These are phyloP conservation scores for Sclerotinia minor DNA, from an alignment of 2,329 filamentous ascomycete genomes.

Conservation along the genomic window DNA sequence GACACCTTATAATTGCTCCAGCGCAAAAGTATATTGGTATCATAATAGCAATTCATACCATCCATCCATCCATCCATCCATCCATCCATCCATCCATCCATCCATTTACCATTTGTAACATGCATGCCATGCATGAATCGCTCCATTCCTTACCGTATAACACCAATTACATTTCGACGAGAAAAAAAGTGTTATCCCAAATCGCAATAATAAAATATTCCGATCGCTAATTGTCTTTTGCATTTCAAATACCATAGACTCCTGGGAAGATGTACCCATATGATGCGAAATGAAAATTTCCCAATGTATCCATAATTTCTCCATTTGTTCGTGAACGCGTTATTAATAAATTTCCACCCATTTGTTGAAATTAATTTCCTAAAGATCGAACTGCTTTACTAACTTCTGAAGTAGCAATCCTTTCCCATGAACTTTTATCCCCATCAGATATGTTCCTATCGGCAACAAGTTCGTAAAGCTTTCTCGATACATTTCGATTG, in stretches of 20 bases:
- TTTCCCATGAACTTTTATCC: constrained; percentile 70
- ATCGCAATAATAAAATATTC: neutral
- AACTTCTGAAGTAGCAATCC: constrained; percentile 76
- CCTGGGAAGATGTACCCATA: neutral
- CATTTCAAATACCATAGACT: constrained; percentile 1
- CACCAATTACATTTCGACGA: neutral
- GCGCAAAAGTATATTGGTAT: neutral
- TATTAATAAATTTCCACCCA: neutral
- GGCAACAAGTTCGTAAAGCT: constrained; percentile 70
- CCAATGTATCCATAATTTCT: neutral
- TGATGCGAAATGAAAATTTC: neutral
- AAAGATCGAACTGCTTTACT: constrained; percentile 67
- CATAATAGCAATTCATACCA: constrained; percentile 23
- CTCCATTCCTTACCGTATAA: constrained; percentile 5
- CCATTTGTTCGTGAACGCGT: constrained; percentile 8
- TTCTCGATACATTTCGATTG: constrained; percentile 84
- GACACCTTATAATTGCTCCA: neutral
- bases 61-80: constrained; percentile 2
- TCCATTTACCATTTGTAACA: neutral
- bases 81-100: constrained; percentile 9
- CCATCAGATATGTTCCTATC: constrained; percentile 56
- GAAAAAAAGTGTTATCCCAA: neutral
- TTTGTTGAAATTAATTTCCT: constrained; percentile 37
- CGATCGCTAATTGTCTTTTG: neutral
- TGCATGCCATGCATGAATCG: constrained; percentile 1